A percentile compares a stretch with the other conserved stretches of the same genome.
Conservation (phyloP, 352 stramenopile species). For the Thraustotheca clavata region DNA sequence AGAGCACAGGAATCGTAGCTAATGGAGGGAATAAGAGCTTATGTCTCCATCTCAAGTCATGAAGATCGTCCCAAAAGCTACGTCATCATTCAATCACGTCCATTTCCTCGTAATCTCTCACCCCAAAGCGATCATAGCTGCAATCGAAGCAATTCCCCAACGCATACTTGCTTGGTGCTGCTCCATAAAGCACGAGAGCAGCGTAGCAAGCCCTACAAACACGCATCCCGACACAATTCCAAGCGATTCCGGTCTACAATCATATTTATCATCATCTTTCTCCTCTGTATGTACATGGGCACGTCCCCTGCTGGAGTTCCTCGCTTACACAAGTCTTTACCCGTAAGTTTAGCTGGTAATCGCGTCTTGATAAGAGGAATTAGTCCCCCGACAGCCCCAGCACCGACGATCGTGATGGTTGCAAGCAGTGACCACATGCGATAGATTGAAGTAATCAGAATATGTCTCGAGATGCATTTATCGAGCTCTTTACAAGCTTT, state of each 20-base stretch:
- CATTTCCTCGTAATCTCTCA: no score
- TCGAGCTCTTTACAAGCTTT: slow-evolving; percentile 13
- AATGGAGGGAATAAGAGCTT: slow-evolving; percentile 96
- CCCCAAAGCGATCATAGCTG: slow-evolving; percentile 91
- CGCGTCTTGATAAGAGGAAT: slow-evolving; percentile 47
- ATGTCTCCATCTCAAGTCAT: slow-evolving; percentile 93
- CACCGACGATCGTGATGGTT: slow-evolving; percentile 48
- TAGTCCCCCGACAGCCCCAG: slow-evolving; percentile 44
- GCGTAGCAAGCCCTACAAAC: slow-evolving; percentile 69
- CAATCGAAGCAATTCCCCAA: slow-evolving; percentile 72
- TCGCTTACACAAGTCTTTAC: slow-evolving; percentile 91
- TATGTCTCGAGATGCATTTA: slow-evolving; percentile 14
- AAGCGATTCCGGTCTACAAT: slow-evolving; percentile 67
- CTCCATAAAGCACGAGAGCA: slow-evolving; percentile 61
- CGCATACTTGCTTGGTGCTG: slow-evolving; percentile 60
- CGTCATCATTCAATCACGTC: background rate
- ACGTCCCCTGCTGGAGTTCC: slow-evolving; percentile 80
- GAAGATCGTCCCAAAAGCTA: slow-evolving; percentile 90
- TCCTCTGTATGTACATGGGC: slow-evolving; percentile 68
- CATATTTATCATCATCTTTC: background rate
- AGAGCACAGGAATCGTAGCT: slow-evolving; percentile 93
- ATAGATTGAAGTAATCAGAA: background rate
- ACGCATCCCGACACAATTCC: slow-evolving; percentile 82
- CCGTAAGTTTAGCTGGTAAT: slow-evolving; percentile 78
- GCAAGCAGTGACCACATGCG: slow-evolving; percentile 28